Base-by-base conservation (phyloP, 1,284 basidiomycete genomes). In the Ceratobasidium sp. region DNA sequence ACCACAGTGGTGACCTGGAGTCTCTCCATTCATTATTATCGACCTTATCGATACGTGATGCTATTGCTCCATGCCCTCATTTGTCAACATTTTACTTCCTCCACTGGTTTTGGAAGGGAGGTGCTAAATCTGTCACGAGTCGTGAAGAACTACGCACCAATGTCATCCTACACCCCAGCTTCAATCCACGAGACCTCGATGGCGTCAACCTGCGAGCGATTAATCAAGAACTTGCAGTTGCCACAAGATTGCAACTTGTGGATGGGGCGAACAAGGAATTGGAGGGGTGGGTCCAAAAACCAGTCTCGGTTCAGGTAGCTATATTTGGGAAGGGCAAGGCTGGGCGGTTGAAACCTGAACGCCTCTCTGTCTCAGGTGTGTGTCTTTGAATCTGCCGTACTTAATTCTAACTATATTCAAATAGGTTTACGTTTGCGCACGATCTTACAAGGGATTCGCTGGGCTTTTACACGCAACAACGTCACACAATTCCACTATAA, bases 281-380 rank as follows among this genome's bases (percentile, higher is more conserved):
- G 29, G 36, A 74, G 7, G 73, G 73, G 4, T 74, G 73, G 73
- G 54, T 14, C 29, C 22, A 66, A 36, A 51, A 24, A 19, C 17
- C 31, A 1, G 73, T 74, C n/a, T 22, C 33, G n/a, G 36, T 74
- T 24, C n/a, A 36, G 17, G 62, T 74, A 5, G 62, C 62, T 2
- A 29, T 41, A 19, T n/a, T 19, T 19, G 29, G 29, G 7, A 24
- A 41, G 57, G 57, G 29, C 19, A 29, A 17, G 36, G 36, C 27
- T 36, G 29, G 24, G 22, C 31, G 33, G 5, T 33, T 31, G 8
- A 41, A 31, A 41, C 7, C 31, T 11, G 17, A 33, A 29, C 29
- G n/a, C 36, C 57, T 59, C 5, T 19, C n/a, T 29, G 57, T 59
- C 36, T 15, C 27, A 33, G 57, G 57, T 59, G 4, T 29, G 57